Conservation (phyloP, 2,329 filamentous ascomycete species). For the Diaporthe citrichinensis region DNA sequence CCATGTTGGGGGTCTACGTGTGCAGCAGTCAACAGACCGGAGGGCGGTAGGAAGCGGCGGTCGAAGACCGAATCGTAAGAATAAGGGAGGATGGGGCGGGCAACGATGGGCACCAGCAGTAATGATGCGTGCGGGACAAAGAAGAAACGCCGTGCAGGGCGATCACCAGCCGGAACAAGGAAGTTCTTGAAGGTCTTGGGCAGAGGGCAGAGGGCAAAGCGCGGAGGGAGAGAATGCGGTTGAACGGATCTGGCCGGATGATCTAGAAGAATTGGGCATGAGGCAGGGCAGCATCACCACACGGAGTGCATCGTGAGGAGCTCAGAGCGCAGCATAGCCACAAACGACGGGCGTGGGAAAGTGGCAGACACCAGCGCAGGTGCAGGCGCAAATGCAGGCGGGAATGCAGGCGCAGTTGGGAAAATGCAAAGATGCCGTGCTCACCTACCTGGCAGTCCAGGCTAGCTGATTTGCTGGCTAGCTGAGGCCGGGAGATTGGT, state of each 20-base stretch:
- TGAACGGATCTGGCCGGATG: neutral
- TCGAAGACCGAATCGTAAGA: neutral
- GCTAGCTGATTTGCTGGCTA: constrained; percentile 22
- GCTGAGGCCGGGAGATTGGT: constrained; percentile 9
- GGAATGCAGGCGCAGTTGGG: neutral
- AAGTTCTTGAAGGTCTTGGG: neutral
- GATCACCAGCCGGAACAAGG: neutral
- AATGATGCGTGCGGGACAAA: neutral
- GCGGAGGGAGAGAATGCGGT: neutral
- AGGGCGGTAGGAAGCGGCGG: neutral
- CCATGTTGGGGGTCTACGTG: constrained; percentile 7
- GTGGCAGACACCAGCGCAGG: neutral
- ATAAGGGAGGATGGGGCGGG: neutral
- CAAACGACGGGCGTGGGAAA: constrained; percentile 1
- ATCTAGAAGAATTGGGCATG: neutral
- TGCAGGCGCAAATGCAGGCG: neutral
- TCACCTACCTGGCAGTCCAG: constrained; percentile 3
- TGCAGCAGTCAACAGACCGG: neutral
- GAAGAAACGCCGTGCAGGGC: neutral
- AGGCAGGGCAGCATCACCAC: constrained; percentile 16
- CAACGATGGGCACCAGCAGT: neutral
- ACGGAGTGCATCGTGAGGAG: constrained; percentile 16
- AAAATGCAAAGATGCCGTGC: constrained; percentile 15
- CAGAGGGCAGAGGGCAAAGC: neutral
- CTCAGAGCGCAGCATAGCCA: constrained; percentile 18